These are phyloP conservation scores for Tylopilus balloui DNA, from an alignment of 768 basidiomycete species.

Conservation along the genomic window DNA sequence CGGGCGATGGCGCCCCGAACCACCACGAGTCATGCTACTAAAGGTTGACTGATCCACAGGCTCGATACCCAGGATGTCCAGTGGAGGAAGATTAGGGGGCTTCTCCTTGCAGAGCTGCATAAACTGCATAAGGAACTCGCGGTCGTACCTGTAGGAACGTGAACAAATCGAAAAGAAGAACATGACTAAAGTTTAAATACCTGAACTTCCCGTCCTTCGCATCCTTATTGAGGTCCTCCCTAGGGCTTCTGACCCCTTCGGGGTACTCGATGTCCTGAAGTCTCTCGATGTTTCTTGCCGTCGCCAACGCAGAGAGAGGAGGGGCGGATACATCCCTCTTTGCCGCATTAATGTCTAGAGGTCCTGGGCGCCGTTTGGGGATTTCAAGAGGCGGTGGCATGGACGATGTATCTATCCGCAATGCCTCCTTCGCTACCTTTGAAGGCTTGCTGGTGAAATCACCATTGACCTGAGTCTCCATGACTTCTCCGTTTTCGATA, in stretches of 20 bases:
- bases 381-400: constrained; percentile 39
- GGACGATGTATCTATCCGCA: constrained; percentile 63
- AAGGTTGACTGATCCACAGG: constrained; percentile 55
- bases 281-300: constrained; percentile 83
- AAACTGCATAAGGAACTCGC: constrained; percentile 96
- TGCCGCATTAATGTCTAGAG: constrained; percentile 61
- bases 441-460: constrained; percentile 39
- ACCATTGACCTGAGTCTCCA: constrained; percentile 28
- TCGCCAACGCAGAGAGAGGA: constrained; percentile 60
- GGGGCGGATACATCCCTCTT: constrained; percentile 35
- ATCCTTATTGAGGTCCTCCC: constrained; percentile 76
- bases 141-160: constrained; percentile 71
- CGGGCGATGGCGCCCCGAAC: constrained; percentile 58
- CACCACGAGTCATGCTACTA: constrained; percentile 51
- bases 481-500: constrained; percentile 30
- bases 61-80: constrained; percentile 89
- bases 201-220: constrained; percentile 87
- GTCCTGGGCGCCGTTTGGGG: constrained; percentile 56
- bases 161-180: constrained; percentile 3
- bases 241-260: constrained; percentile 76
- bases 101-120: constrained; percentile 94
- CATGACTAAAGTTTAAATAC: constrained; percentile 34
- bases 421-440: constrained; percentile 41
- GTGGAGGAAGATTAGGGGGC: constrained; percentile 82
- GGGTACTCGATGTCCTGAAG: constrained; percentile 77